Percentiles rank a stretch among this genome's conserved stretches.
phyloP scores from a whole-genome alignment of 257 asterid genomes.

The Fraxinus excelsior region DNA sequence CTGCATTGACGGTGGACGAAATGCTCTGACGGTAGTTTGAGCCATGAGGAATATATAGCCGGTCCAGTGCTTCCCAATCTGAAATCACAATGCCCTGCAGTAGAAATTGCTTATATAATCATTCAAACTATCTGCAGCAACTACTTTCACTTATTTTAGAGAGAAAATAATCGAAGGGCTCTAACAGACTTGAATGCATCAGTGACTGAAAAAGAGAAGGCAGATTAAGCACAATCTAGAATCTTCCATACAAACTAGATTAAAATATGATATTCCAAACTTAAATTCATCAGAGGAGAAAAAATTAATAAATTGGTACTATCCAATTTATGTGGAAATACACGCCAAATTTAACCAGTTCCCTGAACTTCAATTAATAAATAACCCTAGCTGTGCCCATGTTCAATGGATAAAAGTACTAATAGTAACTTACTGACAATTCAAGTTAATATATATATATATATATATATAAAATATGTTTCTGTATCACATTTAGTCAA shows the following conservation, averaged over 20 bases:
- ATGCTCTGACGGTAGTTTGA: slow-evolving; percentile 65
- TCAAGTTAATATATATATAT: neutral
- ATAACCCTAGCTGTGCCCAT: neutral
- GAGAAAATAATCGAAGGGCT: neutral
- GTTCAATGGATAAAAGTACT: neutral
- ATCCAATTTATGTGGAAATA: neutral
- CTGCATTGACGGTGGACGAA: slow-evolving; percentile 56
- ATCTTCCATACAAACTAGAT: slow-evolving; percentile 3
- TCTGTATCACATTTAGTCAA: neutral
- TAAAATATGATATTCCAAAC: neutral
- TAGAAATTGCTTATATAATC: slow-evolving; percentile 22
- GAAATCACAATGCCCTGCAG: slow-evolving; percentile 81
- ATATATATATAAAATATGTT: too few species aligned
- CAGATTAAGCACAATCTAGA: neutral
- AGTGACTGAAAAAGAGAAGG: neutral
- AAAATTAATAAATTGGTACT: neutral
- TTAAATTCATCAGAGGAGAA: neutral
- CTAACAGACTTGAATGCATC: neutral
- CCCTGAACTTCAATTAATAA: neutral
- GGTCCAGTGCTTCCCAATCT: slow-evolving; percentile 79
- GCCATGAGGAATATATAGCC: slow-evolving; percentile 60
- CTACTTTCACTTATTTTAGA: neutral
- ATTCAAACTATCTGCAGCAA: slow-evolving; percentile 3
- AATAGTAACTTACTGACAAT: neutral
- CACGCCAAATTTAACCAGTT: neutral